Conservation (phyloP, 495 filamentous ascomycete genomes). For the Penicillium canescens region DNA sequence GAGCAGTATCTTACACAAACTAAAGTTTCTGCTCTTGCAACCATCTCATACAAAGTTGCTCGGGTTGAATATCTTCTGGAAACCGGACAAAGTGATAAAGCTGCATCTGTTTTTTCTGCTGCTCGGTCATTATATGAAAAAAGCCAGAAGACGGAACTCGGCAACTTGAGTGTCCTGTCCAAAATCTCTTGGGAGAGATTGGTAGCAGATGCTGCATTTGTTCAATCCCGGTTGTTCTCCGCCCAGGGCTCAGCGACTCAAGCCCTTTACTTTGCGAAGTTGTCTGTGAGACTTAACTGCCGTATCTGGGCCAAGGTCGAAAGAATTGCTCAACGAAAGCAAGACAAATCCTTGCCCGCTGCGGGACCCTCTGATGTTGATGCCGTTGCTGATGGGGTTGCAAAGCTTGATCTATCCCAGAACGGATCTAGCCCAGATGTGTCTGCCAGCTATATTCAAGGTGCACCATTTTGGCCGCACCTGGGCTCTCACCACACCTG, state of each 20-base stretch:
- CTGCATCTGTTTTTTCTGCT: conserved; percentile 33
- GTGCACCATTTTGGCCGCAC: conserved; percentile 79
- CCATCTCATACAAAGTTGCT: conserved; percentile 63
- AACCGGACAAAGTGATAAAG: conserved; percentile 62
- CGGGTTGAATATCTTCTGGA: conserved; percentile 73
- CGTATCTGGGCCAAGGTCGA: conserved; percentile 73
- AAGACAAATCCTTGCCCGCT: conserved; percentile 25
- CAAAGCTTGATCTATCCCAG: conserved; percentile 42
- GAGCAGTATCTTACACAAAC: conserved; percentile 44
- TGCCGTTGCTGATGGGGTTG: conserved; percentile 42
- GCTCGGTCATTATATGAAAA: conserved; percentile 39
- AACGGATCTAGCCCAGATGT: conserved; percentile 22
- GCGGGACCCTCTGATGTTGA: conserved; percentile 36
- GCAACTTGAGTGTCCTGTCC: conserved; percentile 23
- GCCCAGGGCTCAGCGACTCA: conserved; percentile 62
- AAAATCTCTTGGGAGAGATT: conserved; percentile 48
- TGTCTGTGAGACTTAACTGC: conserved; percentile 64
- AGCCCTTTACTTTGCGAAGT: conserved; percentile 65
- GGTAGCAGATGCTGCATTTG: conserved; percentile 52
- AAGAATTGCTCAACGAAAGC: conserved; percentile 40
- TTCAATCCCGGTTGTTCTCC: conserved; percentile 65
- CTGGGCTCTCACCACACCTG: conserved; percentile 69
- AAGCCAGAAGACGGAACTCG: conserved; percentile 30
- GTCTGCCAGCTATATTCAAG: conserved; percentile 40
- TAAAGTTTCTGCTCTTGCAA: conserved; percentile 41